Base-by-base conservation (phyloP, 2,329 filamentous ascomycete species). In the Fusarium virguliforme region DNA sequence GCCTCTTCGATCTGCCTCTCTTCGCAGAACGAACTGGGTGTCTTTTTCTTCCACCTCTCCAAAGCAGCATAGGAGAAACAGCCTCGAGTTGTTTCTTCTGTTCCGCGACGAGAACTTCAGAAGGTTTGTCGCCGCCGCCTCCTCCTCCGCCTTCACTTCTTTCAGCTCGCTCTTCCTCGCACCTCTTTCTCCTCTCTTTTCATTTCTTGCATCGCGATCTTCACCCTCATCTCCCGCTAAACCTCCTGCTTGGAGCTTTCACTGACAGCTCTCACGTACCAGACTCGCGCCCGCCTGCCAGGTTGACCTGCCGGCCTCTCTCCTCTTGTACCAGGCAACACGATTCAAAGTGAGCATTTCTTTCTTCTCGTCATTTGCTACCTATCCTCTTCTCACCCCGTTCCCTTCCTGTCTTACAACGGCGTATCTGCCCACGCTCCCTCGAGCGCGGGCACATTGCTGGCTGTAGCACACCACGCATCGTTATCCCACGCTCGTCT, bases 41-140 rank as follows among this genome's bases (percentile, higher is more conserved):
- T 38, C 15, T 34, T 37, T 18, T 54, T 43, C 26, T 51, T 41
- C n/a, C 30, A 50, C 26, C 10, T 26, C 43, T 67, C 40, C 32
- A 59, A 22, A 43, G 48, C 64, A 37, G 15, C 5, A 35, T 35
- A 43, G 68, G 62, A 63, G 64, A 43, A 72, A 55, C 60, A 72
- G 28, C 68, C 32, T 62, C n/a, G 56, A 65, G 68, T 62, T 71
- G 64, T 63, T 22, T 26, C 37, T 60, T 59, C 57, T 71, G 28
- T 37, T 51, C 41, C 60, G 48, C 26, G 26, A 59, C 35, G 53
- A 38, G 53, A 55, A 38, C 43, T 57, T 48, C 34, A 46, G 48
- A 24, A 57, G 66, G 70, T 69, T 62, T n/a, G 62, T 62, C 38
- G 26, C 24, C 18, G 6, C 37, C 46, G 32, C 28, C 15, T 18